Conservation (phyloP, 495 filamentous ascomycete genomes). For the Xylaria castorea region DNA sequence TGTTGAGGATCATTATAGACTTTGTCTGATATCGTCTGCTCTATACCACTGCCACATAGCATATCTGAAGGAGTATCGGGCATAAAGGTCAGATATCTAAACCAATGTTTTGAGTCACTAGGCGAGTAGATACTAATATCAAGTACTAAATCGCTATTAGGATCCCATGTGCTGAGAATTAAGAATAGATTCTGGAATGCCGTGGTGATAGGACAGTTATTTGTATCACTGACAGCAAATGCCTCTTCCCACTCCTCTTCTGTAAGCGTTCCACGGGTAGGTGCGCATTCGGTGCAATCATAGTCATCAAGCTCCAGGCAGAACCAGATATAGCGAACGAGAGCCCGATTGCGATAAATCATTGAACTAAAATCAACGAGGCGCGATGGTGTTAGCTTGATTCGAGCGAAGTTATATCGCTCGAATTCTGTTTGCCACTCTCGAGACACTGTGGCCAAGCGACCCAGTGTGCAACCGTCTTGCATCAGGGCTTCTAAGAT, state of each 20-base stretch:
- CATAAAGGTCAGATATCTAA: conserved; percentile 43
- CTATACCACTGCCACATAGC: conserved; percentile 21
- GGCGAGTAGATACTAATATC: conserved; percentile 51
- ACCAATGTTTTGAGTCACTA: conserved; percentile 48
- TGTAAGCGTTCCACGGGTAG: background rate
- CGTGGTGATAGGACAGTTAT: conserved; percentile 39
- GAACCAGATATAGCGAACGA: conserved; percentile 49
- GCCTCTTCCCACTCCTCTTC: conserved; percentile 28
- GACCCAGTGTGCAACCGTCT: conserved; percentile 42
- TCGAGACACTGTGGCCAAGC: conserved; percentile 48
- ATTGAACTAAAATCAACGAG: conserved; percentile 40
- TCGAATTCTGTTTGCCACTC: conserved; percentile 49
- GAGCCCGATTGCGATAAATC: conserved; percentile 38
- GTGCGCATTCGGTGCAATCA: conserved; percentile 42
- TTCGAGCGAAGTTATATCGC: conserved; percentile 47
- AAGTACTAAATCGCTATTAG: conserved; percentile 43
- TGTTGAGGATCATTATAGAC: conserved; percentile 37
- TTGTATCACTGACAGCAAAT: conserved; percentile 34
- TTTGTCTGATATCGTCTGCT: conserved; percentile 35
- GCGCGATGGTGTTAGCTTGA: conserved; percentile 46
- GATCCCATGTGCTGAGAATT: conserved; percentile 47
- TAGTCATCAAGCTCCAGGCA: conserved; percentile 48
- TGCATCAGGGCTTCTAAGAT: conserved; percentile 39
- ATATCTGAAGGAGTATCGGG: conserved; percentile 38
- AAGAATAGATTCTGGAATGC: conserved; percentile 46